Percentiles rank a stretch among this genome's conserved stretches.
Conservation (phyloP, 129 eudicot species). For the Erigeron canadensis region DNA sequence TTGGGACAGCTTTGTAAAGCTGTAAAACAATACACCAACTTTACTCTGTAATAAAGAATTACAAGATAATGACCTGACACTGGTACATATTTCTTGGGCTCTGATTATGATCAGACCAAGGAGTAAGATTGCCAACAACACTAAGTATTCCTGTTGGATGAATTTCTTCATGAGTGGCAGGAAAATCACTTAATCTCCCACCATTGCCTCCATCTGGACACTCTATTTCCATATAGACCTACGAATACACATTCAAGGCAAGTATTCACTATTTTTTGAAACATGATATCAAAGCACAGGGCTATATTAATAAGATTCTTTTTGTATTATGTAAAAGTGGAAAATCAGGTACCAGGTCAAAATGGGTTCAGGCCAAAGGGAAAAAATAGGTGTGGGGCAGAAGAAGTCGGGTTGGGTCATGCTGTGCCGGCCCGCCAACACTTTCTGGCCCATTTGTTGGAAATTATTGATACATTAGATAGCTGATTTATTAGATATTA, state of each 20-base stretch:
- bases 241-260: background rate
- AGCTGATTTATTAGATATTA: too few relatives aligned
- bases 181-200: constrained; percentile 56
- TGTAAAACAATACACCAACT: background rate
- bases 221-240: constrained; percentile 96
- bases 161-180: constrained; percentile 96
- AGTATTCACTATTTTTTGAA: background rate
- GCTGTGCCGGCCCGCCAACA: too few relatives aligned
- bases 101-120: constrained; percentile 98
- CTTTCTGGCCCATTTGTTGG: too few relatives aligned
- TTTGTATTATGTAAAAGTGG: too few relatives aligned
- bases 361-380: too few relatives aligned
- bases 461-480: too few relatives aligned
- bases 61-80: constrained; percentile 69
- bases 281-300: background rate
- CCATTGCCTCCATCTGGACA: constrained; percentile 97
- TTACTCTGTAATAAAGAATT: background rate
- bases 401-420: too few relatives aligned
- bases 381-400: too few relatives aligned
- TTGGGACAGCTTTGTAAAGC: background rate
- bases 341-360: too few relatives aligned
- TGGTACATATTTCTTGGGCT: constrained; percentile 99
- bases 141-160: constrained; percentile 96
- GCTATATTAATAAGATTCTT: too few relatives aligned
- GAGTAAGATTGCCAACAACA: constrained; percentile 93